Base-by-base conservation (phyloP, 176 grass and related monocot genomes). In the Rhipidocladum racemiflorum region DNA sequence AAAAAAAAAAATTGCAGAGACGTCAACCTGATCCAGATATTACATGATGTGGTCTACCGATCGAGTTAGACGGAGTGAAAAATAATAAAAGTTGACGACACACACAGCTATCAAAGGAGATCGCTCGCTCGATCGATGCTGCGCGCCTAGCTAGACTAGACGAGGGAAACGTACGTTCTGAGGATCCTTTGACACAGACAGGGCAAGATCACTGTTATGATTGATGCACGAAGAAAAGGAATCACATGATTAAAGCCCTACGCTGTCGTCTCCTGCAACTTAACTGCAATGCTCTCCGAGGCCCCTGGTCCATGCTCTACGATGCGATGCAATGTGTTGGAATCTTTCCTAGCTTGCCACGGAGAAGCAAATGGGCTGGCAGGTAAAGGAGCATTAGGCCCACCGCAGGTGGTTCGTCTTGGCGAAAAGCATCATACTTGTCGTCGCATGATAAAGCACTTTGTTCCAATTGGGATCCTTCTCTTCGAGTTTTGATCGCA, bases 271-370 rank as follows among this genome's bases (percentile, higher is more conserved):
- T 73, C 48, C 24, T 67, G 61, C 34, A 45, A 11, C 34, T 80
- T 86, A n/a, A n/a, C n/a, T 86, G 25, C 46, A 59, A 18, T 72
- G 84, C 57, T 80, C 44, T 80, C 36, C 25, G 4, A 15, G 34
- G 10, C 0, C 2, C 16, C 59, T 24, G 46, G 48, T 48, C 60
- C 61, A 40, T 30, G 20, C 28, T 51, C 17, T 69, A 17, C 16
- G 32, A 14, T 1, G 25, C 16, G 1, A 53, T 28, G 59, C 57
- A 40, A 65, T 75, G 40, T 24, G 56, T 32, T 21, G 44, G 57
- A 65, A 74, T 74, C 57, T 74, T 62, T 29, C 1, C 12, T 14
- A 29, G 12, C 59, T 30, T 30, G 12, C 57, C 57, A 63, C 4
- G 65, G 36, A 18, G 23, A 59, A 70, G 14, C 32, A 8, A 12